Conservation (phyloP, 1,284 basidiomycete genomes). For the Tilletia setariae region DNA sequence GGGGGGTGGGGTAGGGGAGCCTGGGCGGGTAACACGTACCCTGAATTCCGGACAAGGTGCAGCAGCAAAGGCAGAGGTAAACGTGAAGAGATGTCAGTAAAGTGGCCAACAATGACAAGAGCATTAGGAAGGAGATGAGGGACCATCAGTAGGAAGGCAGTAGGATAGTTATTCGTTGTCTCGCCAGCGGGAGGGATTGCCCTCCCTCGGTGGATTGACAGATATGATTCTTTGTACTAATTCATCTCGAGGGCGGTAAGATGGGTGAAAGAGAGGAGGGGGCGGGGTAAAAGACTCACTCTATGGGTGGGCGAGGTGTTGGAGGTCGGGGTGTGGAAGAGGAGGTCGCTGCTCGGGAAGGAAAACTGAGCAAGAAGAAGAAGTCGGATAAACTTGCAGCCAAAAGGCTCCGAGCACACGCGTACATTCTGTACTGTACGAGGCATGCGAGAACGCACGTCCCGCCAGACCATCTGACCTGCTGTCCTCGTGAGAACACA, state of each 20-base stretch:
- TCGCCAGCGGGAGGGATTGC: background rate
- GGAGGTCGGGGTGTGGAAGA: background rate
- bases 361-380: background rate
- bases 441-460: background rate
- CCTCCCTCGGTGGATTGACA: conserved; percentile 13
- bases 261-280: background rate
- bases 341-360: background rate
- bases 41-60: background rate
- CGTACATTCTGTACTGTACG: no score
- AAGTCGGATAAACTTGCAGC: no score
- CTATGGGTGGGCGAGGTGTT: background rate
- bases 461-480: background rate
- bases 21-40: background rate
- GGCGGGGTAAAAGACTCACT: background rate
- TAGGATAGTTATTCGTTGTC: background rate
- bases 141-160: background rate
- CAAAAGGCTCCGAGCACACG: background rate
- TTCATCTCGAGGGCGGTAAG: conserved; percentile 1
- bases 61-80: background rate
- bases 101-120: background rate
- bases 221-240: background rate
- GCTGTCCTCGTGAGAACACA: no score
- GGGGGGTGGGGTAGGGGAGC: background rate
- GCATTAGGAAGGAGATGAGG: background rate
- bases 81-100: background rate